Evolutionary conservation across 495 filamentous ascomycete species (phyloP), one percentile per base, ranked within the genome.

Genomic region (Lasiosphaeriaceae sp.): DNA sequence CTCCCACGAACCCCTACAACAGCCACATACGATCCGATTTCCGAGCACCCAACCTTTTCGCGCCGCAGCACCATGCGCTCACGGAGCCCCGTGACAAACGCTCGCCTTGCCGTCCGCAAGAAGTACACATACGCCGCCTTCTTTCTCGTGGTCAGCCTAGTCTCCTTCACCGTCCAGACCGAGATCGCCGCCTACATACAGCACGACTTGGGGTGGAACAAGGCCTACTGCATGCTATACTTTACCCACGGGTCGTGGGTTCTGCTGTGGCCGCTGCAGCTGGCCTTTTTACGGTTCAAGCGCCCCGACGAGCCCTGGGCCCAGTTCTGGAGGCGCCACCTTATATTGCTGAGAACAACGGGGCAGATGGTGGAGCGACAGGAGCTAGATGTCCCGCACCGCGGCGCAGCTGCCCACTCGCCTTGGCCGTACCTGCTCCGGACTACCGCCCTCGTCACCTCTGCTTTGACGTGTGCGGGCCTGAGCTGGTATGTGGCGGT

Each of bases 151-250:
- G 60, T 96, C 56, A 92, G 87, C 63, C 74, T 98, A 63, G 73
- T 92, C 19, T 85, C 86, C 65, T 98, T 98, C 71, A 77, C 75
- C 29, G 74, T 96, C 5, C 94, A 98, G 78, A 97, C 94, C 6
- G 92, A 96, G 77, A 91, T 96, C 14, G 92, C 94, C 3, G 85
- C 92, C 8, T 92, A 96, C 69, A 91, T 98, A 41, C 90, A 96
- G 70, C 83, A 90, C 71, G 85, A 92, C 41, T 69, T 96, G 56
- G 79, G 83, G 31, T 98, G 94, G 94, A 84, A 93, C 68, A 97
- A 98, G 74, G 87, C 93, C 22, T 98, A 97, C 77, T 92, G 88
- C 77, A 98, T 98, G 94, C 80, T 98, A 81, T 98, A 95, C 70
- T 74, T 98, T 47, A 98, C 93, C 1, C 94, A 98, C 75, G 86